A percentile compares a stretch with the other conserved stretches of the same genome.
These are phyloP conservation scores for Exophiala sp. DNA, from an alignment of 2,329 filamentous ascomycete species.

Conservation along the genomic window DNA sequence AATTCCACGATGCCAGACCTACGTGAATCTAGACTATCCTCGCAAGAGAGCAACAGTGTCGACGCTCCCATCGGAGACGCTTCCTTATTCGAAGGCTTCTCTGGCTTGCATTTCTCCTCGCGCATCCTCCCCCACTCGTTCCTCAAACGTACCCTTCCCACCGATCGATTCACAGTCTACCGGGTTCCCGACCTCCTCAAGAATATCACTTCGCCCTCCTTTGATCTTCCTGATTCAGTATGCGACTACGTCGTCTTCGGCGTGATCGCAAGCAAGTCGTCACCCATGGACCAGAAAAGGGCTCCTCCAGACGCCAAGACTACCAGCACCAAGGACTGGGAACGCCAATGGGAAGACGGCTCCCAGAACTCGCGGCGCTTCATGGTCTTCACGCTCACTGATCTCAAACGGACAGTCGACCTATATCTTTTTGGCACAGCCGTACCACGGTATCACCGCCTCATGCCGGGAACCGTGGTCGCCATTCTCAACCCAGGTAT, in stretches of 20 bases:
- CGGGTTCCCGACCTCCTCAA: constrained; percentile 76
- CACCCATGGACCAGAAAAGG: constrained; percentile 61
- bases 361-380: constrained; percentile 71
- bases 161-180: constrained; percentile 65
- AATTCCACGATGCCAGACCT: constrained; percentile 14
- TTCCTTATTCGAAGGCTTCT: constrained; percentile 79
- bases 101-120: constrained; percentile 75
- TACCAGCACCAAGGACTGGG: constrained; percentile 38
- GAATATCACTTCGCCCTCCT: constrained; percentile 77
- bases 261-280: constrained; percentile 83
- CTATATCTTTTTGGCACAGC: constrained; percentile 88
- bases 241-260: constrained; percentile 87
- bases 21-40: constrained; percentile 4
- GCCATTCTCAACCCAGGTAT: constrained; percentile 89
- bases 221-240: constrained; percentile 74
- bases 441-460: constrained; percentile 89
- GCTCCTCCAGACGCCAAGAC: constrained; percentile 37
- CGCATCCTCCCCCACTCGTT: constrained; percentile 78
- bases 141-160: constrained; percentile 71
- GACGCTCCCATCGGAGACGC: constrained; percentile 41
- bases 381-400: constrained; percentile 84
- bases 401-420: constrained; percentile 86
- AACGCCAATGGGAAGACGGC: constrained; percentile 48
- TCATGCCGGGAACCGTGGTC: constrained; percentile 85
- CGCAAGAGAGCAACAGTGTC: neutral